Conservation (phyloP, 164 flowering plant species). For the Vitis amurensis region DNA sequence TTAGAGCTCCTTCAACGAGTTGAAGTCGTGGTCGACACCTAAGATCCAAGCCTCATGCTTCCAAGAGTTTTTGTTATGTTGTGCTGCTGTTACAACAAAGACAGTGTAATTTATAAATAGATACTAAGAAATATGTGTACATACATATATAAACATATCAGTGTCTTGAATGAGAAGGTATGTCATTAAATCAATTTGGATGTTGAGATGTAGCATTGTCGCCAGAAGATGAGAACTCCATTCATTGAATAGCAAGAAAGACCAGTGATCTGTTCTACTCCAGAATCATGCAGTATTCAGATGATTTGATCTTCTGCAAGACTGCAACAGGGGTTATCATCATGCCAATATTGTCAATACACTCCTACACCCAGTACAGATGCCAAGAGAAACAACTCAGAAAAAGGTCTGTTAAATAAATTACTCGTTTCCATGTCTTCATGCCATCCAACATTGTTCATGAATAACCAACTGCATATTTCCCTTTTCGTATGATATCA, state of each 20-base stretch:
- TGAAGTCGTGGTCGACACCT: constrained; percentile 14
- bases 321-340: too few relatives aligned
- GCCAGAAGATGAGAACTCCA: background rate
- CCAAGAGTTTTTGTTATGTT: background rate
- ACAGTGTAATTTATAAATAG: background rate
- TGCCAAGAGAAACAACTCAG: background rate
- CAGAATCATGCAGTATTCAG: background rate
- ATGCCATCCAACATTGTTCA: too few relatives aligned
- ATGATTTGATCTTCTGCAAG: background rate
- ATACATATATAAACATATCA: background rate
- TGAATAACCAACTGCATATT: too few relatives aligned
- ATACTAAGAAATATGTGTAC: background rate
- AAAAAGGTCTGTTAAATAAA: too few relatives aligned
- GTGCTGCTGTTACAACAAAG: background rate
- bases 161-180: background rate
- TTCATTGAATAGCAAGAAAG: background rate
- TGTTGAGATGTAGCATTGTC: background rate
- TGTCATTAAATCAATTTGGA: background rate
- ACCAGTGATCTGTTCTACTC: background rate
- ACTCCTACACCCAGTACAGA: background rate
- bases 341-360: too few relatives aligned
- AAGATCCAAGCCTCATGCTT: background rate
- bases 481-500: too few relatives aligned
- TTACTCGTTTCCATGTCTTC: too few relatives aligned
- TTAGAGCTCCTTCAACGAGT: constrained; percentile 48